Evolutionary conservation across 805 yeast genomes (phyloP), one percentile per base, ranked within the genome.

Genomic region (Candida dendrica): DNA sequence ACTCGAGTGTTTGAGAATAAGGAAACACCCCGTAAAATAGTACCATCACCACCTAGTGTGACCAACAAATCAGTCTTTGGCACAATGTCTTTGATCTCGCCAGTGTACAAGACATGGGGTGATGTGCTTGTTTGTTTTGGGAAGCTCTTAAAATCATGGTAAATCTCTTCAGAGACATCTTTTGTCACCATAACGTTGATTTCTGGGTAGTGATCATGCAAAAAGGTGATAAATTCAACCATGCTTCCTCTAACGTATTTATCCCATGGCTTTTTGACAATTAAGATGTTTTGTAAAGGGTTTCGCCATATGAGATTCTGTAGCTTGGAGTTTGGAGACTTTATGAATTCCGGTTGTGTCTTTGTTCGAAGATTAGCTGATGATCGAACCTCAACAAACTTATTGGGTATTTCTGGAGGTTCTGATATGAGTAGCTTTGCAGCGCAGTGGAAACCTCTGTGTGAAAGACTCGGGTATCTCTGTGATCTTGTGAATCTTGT

Each of bases 1-100:
- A 87, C 93, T 27, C 66, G 69, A 9, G 70, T 70, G 54, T 79
- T 77, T 42, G 82, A 78, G 56, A 90, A 90, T 52, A 79, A 66
- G 5, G 93, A 79, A 0, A 88, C 91, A 0, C 91, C 95, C 42
- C 90, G 74, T 36, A 90, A 61, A 42, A 88, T 87, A 0, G 97
- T 90, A 5, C 98, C 98, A 61, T 90, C 98, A 16, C 98, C 98
- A n/a, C 98, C 98, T 33, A 90, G 62, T 0, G 96, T 84, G 8
- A 90, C 89, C 32, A 90, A 65, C 35, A 90, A 60, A 56, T 90
- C 98, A 0, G 95, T 76, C 51, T 79, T 84, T 10, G 66, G 52
- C 1, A 77, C 71, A 35, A 88, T 76, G 9, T 79, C 83, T 10
- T 67, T 63, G 15, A 61, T 60, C 3, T 73, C 52, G 0, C 95